phyloP scores from a whole-genome alignment of 1,284 basidiomycete genomes.

The Earliella scabrosa region DNA sequence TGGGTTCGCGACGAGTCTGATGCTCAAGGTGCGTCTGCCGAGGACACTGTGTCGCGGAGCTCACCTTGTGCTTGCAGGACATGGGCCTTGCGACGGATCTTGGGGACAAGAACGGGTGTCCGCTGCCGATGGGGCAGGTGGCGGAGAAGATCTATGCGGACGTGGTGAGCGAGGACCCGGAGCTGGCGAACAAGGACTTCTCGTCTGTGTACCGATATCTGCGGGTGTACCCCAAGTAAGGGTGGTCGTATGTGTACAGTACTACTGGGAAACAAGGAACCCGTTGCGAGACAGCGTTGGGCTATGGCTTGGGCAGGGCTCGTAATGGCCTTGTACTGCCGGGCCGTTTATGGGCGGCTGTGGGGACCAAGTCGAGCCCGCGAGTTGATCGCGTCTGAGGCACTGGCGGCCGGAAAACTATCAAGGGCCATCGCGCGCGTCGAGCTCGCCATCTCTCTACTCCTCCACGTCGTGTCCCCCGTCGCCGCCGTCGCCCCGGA shows the following conservation, averaged over 20 bases:
- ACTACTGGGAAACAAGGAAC: background rate
- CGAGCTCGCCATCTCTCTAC: background rate
- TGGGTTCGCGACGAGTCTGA: conserved; percentile 82
- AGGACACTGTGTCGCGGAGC: background rate
- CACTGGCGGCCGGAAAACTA: background rate
- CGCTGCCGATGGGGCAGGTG: conserved; percentile 67
- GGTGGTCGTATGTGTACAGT: background rate
- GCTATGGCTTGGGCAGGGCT: background rate
- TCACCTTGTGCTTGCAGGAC: conserved; percentile 53
- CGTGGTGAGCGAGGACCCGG: conserved; percentile 56
- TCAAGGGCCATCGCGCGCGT: conserved; percentile 2
- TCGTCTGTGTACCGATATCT: conserved; percentile 79
- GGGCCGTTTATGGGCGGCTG: conserved; percentile 15
- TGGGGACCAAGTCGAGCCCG: conserved; percentile 9
- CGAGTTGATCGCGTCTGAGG: background rate
- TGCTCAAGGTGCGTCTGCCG: conserved; percentile 71
- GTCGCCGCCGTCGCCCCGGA: conserved; percentile 7
- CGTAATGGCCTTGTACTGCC: background rate
- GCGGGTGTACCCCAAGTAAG: conserved; percentile 24
- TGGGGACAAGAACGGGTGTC: conserved; percentile 51
- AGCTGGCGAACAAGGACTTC: conserved; percentile 74
- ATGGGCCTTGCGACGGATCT: conserved; percentile 77
- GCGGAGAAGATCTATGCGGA: conserved; percentile 64
- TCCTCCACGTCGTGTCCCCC: conserved; percentile 5
- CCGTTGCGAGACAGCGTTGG: background rate